Percentiles rank a stretch among this genome's conserved stretches.
phyloP scores from a whole-genome alignment of 768 basidiomycete species.

The Chiua virens region DNA sequence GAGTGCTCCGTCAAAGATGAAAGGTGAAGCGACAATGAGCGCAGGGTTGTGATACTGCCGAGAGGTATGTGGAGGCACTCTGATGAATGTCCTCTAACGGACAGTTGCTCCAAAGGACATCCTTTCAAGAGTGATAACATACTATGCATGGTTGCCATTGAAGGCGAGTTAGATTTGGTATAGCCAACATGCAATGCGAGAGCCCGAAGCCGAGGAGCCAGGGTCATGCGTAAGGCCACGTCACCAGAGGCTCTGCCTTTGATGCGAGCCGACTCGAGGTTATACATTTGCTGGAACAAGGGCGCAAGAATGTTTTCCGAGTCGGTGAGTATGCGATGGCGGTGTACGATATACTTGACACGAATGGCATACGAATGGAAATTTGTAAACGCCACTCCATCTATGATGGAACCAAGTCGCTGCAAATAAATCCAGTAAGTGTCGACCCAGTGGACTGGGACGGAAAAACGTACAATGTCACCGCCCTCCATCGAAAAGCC shows the following conservation, averaged over 20 bases:
- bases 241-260: slow-evolving; percentile 14
- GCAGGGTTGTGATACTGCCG: slow-evolving; percentile 33
- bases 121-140: slow-evolving; percentile 29
- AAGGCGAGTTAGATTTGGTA: slow-evolving; percentile 26
- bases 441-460: not conserved
- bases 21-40: slow-evolving; percentile 39
- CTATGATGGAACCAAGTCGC: slow-evolving; percentile 7
- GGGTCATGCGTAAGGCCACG: slow-evolving; percentile 21
- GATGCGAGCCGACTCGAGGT: slow-evolving; percentile 23
- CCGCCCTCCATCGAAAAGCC: slow-evolving; percentile 10
- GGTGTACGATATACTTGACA: slow-evolving; percentile 24
- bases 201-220: slow-evolving; percentile 34
- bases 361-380: slow-evolving; percentile 26
- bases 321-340: slow-evolving; percentile 16
- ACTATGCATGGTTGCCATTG: slow-evolving; percentile 11
- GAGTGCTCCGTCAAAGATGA: slow-evolving; percentile 40
- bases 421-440: slow-evolving; percentile 3
- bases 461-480: slow-evolving; percentile 11
- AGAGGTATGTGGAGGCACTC: slow-evolving; percentile 31
- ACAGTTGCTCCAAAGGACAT: slow-evolving; percentile 33
- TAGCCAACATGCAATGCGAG: slow-evolving; percentile 37
- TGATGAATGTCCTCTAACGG: slow-evolving; percentile 40
- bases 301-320: slow-evolving; percentile 1
- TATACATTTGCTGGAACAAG: slow-evolving; percentile 4
- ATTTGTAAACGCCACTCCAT: not conserved